Base-by-base conservation (phyloP, 2,329 filamentous ascomycete genomes). In the Xylariomycetidae sp. region DNA sequence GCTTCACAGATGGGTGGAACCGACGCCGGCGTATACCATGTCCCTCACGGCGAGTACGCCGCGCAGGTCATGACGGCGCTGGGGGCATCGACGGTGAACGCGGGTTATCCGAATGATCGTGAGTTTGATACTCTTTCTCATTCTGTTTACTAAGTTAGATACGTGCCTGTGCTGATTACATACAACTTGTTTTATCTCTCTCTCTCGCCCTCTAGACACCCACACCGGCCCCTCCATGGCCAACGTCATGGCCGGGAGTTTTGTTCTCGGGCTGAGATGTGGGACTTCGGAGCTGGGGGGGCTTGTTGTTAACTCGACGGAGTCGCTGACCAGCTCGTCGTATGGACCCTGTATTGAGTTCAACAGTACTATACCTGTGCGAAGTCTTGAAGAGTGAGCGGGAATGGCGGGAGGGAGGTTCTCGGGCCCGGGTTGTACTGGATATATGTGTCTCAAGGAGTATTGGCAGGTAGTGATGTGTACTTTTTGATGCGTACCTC, bases 21-120 rank as follows among this genome's bases (percentile, higher is more conserved):
- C 7, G 51, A 48, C 13, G 33, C 50, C 10, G 64, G 70, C 7
- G 71, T 71, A 3, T 64, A 66, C 7, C 80, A 74, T 49, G 70
- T 82, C 8, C 71, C 80, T 17, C 78, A 83, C 46, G 72, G 73
- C n/a, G 60, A 63, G 23, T 80, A 80, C 44, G 67, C 69, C 5
- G 74, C 70, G 4, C 64, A 69, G 41, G 68, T 66, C 25, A 78
- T 71, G 51, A 51, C 69, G 50, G 58, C 61, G 11, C 48, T 78
- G 28, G 75, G 77, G 0, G 59, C 57, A 25, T 39, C 57, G 1
- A 63, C 58, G 4, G 72, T 78, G 16, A 68, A 78, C 50, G 58
- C 61, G 1, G 63, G 69, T 41, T 83, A 70, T 40, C 73, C 77
- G 0, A 64, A 65, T 14, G 77, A 81, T 45, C 77, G 29, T 31